Base-by-base conservation (phyloP, 345 rosid species). In the Gossypium anomalum region DNA sequence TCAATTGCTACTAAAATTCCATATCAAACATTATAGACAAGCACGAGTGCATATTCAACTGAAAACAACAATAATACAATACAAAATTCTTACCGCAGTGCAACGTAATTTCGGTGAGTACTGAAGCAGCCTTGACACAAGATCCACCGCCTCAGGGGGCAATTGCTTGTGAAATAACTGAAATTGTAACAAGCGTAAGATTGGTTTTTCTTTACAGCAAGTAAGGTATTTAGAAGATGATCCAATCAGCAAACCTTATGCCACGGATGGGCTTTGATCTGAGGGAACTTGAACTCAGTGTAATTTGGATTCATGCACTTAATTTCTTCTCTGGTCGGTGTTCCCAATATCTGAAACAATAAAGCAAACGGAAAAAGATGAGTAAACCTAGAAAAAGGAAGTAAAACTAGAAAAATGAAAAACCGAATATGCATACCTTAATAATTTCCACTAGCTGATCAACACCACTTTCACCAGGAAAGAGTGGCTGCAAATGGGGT, bases 261-360 rank as follows among this genome's bases (percentile, higher is more conserved):
- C 99, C 99, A 95, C 43, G 99, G 98, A 84, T 93, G 99, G 80
- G 99, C 97, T 87, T 93, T 95, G 57, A 95, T 93, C 86, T 91
- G 99, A 73, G 98, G 99, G 79, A 95, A 95, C 85, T 93, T 95
- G 81, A 93, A 95, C 78, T 95, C 99, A 0, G 91, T 89, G 85
- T 95, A 95, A 79, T 95, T 87, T 29, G 99, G 97, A 86, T 95
- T 95, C 99, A 95, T 95, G 86, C 99, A 95, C 82, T 88, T 88
- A 66, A 95, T 95, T 85, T 95, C 99, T 85, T 95, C 99, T 78
- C 98, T 85, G 2, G 98, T 90, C 10, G 99, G 99, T 15, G 99
- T 95, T 43, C 99, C 99, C 76, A 95, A 83, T 67, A 95, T 86
- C 98, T 95, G 81, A 74, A 67, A 53, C 89, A 77, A 77, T 70